phyloP scores from a whole-genome alignment of 108 stramenopile species.

The Phaeodactylum tricornutum region DNA sequence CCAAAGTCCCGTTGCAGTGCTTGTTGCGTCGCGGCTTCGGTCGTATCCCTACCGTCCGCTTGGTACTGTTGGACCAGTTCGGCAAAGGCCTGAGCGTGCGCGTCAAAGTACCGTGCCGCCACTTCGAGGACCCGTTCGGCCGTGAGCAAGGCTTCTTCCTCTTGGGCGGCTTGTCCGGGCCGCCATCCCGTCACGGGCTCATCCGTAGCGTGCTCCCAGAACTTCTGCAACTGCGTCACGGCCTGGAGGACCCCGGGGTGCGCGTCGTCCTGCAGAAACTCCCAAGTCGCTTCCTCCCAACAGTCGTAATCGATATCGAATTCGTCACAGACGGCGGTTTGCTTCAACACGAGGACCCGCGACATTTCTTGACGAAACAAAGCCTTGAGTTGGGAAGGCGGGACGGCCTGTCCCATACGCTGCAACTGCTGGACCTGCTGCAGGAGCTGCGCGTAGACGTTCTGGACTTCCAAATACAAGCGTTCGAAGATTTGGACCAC shows the following conservation, averaged over 20 bases:
- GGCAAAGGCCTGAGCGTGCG: constrained; percentile 59
- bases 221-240: constrained; percentile 77
- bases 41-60: constrained; percentile 52
- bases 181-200: constrained; percentile 58
- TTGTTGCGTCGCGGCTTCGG: constrained; percentile 49
- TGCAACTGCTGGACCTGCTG: constrained; percentile 82
- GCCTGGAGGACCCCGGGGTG: constrained; percentile 57
- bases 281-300: constrained; percentile 84
- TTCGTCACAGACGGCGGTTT: constrained; percentile 57
- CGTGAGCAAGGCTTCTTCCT: constrained; percentile 38
- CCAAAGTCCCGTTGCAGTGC: constrained; percentile 71
- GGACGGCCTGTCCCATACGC: constrained; percentile 76
- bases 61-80: constrained; percentile 46
- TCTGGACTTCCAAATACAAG: constrained; percentile 78
- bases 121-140: constrained; percentile 55
- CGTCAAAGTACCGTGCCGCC: constrained; percentile 69
- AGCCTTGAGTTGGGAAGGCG: constrained; percentile 62
- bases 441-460: constrained; percentile 61
- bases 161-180: constrained; percentile 27
- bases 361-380: constrained; percentile 70
- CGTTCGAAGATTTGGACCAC: constrained; percentile 72
- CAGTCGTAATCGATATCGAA: constrained; percentile 83
- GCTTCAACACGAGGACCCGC: constrained; percentile 48
- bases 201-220: constrained; percentile 78
- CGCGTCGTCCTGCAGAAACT: constrained; percentile 54